Evolutionary conservation across 2,329 filamentous ascomycete species (phyloP), one percentile per base, ranked within the genome.

Genomic region (Elsinoe perseae): DNA sequence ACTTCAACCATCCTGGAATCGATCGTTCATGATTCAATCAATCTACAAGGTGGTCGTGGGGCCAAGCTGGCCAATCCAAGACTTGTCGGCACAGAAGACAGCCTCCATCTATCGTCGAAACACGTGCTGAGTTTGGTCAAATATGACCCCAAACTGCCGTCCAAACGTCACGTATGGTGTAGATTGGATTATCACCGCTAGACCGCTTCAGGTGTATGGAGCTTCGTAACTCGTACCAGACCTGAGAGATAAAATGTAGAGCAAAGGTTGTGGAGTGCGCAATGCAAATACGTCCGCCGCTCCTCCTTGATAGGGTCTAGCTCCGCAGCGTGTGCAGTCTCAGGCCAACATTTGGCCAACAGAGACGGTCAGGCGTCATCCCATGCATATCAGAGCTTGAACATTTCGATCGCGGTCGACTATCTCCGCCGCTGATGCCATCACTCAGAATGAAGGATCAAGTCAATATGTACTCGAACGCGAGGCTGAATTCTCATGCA

Each of bases 261-360:
- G 44, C 5, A 50, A 30, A 50, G 16, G 27, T 23, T 34, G 48
- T 20, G 18, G 25, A 25, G 28, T 52, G 48, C 48, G 30, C 32
- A 25, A 52, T 52, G 48, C 30, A 52, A 25, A 34, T 12, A 25
- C 30, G 28, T 34, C 28, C 48, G 38, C 12, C 28, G 48, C 48
- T 52, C 48, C 48, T 52, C 48, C 48, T 52, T 32, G 25, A 52
- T 52, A 20, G 16, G 32, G 48, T 52, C 18, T 38, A 52, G 48
- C 30, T 16, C n/a, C 25, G 44, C 25, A 50, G 16, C 23, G 32
- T 30, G 27, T n/a, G 16, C 9, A 30, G 44, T 50, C 21, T 50
- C 44, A 50, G 44, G 40, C 44, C 44, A 32, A 32, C 43, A 2
- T 16, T 25, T 44, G 20, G 6, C 23, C 40, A 25, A 44, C 20